Evolutionary conservation across 192 early-diverging fungal species (phyloP).

Genomic region (Phycomyces blakesleeanus): DNA sequence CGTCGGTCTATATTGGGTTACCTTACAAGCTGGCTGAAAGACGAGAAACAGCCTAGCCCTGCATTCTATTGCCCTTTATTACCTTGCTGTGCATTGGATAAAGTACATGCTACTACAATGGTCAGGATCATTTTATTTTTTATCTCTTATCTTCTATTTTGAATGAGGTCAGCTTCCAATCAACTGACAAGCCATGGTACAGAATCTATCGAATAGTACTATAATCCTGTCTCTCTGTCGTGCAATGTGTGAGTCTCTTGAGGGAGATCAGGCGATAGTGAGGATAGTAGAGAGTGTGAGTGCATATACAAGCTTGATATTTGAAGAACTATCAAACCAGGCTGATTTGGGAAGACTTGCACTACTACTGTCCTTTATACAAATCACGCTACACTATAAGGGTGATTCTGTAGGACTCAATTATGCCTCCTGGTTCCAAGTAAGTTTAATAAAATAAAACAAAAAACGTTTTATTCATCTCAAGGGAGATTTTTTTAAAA

Average conservation of each 20-base stretch:
- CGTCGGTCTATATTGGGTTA: no score
- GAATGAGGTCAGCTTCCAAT: neutral
- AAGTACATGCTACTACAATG: no score
- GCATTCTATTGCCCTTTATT: no score
- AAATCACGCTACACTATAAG: constrained; percentile 4
- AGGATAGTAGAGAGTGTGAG: constrained; percentile 1
- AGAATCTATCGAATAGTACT: neutral
- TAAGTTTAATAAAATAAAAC: no score
- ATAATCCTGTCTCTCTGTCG: neutral
- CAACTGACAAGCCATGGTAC: neutral
- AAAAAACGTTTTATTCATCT: no score
- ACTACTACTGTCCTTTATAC: neutral
- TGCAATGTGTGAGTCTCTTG: neutral
- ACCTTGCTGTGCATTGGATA: no score
- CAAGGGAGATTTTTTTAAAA: neutral
- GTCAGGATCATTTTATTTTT: neutral
- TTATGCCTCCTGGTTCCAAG: constrained; percentile 1
- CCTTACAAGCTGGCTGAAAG: no score
- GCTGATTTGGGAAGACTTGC: no score
- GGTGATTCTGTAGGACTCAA: neutral
- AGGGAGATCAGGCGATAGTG: neutral
- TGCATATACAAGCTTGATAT: neutral
- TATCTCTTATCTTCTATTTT: neutral
- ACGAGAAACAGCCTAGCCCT: no score
- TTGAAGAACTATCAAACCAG: neutral